phyloP scores from a whole-genome alignment of 768 basidiomycete genomes.

The Amanita brunnescens region DNA sequence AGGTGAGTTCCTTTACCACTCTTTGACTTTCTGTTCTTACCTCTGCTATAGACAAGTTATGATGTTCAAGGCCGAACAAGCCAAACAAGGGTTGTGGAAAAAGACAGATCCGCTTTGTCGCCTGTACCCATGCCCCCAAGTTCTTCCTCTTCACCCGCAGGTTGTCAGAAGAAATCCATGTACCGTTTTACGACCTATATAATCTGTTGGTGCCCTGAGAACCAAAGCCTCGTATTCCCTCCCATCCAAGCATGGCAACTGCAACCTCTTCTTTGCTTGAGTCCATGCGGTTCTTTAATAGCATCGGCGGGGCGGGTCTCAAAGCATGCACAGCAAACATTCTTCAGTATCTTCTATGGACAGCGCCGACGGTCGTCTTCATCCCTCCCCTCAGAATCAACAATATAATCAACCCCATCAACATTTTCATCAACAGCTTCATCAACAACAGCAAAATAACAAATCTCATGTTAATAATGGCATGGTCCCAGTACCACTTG shows the following conservation, averaged over 20 bases:
- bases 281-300: not conserved
- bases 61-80: too few species aligned
- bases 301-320: not conserved
- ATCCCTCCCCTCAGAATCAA: conserved; percentile 1
- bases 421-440: too few species aligned
- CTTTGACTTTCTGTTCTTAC: not conserved
- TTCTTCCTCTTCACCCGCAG: not conserved
- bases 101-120: not conserved
- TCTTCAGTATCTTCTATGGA: not conserved
- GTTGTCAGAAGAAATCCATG: not conserved
- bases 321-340: conserved; percentile 7
- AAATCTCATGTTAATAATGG: conserved; percentile 26
- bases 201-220: not conserved
- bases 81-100: not conserved
- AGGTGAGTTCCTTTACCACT: not conserved
- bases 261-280: not conserved
- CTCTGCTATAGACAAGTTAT: not conserved
- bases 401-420: conserved; percentile 25
- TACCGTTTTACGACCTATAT: not conserved
- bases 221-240: conserved; percentile 12
- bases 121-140: not conserved
- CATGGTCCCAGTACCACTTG: not conserved
- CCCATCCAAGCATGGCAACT: conserved; percentile 14
- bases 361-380: conserved; percentile 3
- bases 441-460: conserved; percentile 33